phyloP scores from a whole-genome alignment of 352 stramenopile species.

The Phytophthora sansomeana region DNA sequence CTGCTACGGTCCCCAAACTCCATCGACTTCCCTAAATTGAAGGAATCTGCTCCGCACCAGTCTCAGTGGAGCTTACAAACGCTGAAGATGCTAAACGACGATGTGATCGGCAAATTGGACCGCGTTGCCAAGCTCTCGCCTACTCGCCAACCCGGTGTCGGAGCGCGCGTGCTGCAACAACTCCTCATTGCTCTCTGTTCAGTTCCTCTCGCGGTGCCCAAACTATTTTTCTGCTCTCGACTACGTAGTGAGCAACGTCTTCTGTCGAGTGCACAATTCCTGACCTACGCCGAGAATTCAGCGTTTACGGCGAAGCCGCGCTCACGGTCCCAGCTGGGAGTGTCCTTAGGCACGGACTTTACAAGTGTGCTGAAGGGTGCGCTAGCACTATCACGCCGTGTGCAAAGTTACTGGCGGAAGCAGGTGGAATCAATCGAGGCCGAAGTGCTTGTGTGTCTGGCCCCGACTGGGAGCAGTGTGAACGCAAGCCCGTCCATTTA shows the following conservation, averaged over 20 bases:
- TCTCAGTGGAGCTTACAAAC: constrained; percentile 27
- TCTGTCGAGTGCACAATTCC: constrained; percentile 50
- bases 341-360: constrained; percentile 60
- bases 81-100: constrained; percentile 21
- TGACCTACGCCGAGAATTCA: constrained; percentile 53
- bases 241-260: constrained; percentile 32
- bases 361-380: constrained; percentile 55
- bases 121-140: constrained; percentile 33
- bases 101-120: constrained; percentile 33
- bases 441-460: constrained; percentile 43
- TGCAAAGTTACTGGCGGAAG: constrained; percentile 28
- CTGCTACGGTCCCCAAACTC: constrained; percentile 31
- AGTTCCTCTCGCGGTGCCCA: constrained; percentile 39
- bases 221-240: constrained; percentile 55
- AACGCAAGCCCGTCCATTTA: constrained; percentile 19
- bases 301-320: constrained; percentile 57
- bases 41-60: neutral
- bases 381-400: constrained; percentile 24
- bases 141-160: constrained; percentile 26
- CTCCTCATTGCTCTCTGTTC: constrained; percentile 41
- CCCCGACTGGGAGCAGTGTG: constrained; percentile 9
- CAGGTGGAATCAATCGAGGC: constrained; percentile 29
- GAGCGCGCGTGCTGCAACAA: constrained; percentile 48
- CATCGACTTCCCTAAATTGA: constrained; percentile 26
- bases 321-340: constrained; percentile 56